Evolutionary conservation across 1,139 yeast species (phyloP), one percentile per base, ranked within the genome.

Genomic region (Pneumocystis jirovecii): DNA sequence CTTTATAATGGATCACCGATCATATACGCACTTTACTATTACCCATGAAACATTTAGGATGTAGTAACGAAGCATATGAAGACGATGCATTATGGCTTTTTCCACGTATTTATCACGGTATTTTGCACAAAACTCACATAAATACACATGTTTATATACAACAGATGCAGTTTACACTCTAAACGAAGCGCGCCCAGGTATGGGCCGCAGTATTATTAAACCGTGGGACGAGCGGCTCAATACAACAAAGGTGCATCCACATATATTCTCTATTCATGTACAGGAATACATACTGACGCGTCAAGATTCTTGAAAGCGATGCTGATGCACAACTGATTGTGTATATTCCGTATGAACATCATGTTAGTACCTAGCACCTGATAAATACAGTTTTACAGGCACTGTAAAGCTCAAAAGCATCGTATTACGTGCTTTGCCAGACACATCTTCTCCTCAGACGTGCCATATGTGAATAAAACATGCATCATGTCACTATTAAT

Each of bases 301-400:
- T 74, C 34, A 84, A 83, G 10, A 79, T 79, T 56, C 76, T 90
- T 50, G 82, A 81, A 71, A 84, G 91, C 0, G 97, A 91, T 73
- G 84, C 87, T 3, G 97, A 93, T 72, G 83, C 86, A 67, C 96
- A 91, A 73, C 70, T 91, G 71, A 81, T 91, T 62, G 72, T 91
- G 40, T 82, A 83, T 68, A 82, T 93, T 39, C 97, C 72, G 66
- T 66, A 66, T 21, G n/a, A n/a, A n/a, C n/a, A n/a, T n/a, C n/a
- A n/a, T n/a, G n/a, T n/a, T n/a, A n/a, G n/a, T n/a, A n/a, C n/a
- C n/a, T n/a, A n/a, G n/a, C n/a, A n/a, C n/a, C n/a, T n/a, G n/a
- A n/a, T n/a, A n/a, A n/a, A n/a, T n/a, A n/a, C 29, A 68, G 69
- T 70, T 91, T 89, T 70, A 85, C 86, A 21, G 89, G 89, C 0